phyloP scores from a whole-genome alignment of 768 basidiomycete species.

The Tubosaeta sp. region DNA sequence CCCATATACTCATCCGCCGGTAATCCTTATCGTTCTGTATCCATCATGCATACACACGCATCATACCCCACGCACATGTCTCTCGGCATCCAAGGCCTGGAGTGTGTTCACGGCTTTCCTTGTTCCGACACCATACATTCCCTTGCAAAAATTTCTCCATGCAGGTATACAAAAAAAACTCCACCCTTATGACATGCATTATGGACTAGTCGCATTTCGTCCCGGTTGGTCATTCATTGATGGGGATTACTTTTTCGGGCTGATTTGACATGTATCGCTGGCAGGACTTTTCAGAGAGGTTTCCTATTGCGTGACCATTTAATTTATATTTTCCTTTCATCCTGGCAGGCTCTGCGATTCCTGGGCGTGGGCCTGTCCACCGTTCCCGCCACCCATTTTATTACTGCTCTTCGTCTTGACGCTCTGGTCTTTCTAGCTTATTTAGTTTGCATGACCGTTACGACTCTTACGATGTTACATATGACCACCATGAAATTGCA shows the following conservation, averaged over 20 bases:
- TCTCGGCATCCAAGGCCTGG: conserved; percentile 13
- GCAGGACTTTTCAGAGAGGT: conserved; percentile 19
- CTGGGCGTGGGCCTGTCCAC: conserved; percentile 1
- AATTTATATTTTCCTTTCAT: conserved; percentile 15
- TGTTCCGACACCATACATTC: conserved; percentile 10
- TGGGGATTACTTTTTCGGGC: conserved; percentile 9
- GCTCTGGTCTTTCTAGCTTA: conserved; percentile 3
- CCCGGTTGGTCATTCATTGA: conserved; percentile 16
- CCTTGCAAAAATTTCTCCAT: conserved; percentile 11
- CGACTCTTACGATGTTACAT: conserved; percentile 29
- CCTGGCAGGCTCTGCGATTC: background rate
- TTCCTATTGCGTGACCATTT: conserved; percentile 20
- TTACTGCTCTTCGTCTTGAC: conserved; percentile 13
- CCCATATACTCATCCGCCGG: conserved; percentile 26
- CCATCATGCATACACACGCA: conserved; percentile 28
- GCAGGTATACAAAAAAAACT: conserved; percentile 21
- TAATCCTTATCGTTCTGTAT: conserved; percentile 33
- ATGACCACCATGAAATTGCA: conserved; percentile 18
- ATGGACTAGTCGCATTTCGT: conserved; percentile 27
- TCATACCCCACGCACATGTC: conserved; percentile 22
- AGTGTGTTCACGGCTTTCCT: conserved; percentile 12
- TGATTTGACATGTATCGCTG: conserved; percentile 13
- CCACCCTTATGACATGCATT: conserved; percentile 25
- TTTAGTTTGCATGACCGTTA: conserved; percentile 20
- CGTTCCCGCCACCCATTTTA: conserved; percentile 1